phyloP scores from a whole-genome alignment of 441 rosid genomes.

The Erodium moschatum region DNA sequence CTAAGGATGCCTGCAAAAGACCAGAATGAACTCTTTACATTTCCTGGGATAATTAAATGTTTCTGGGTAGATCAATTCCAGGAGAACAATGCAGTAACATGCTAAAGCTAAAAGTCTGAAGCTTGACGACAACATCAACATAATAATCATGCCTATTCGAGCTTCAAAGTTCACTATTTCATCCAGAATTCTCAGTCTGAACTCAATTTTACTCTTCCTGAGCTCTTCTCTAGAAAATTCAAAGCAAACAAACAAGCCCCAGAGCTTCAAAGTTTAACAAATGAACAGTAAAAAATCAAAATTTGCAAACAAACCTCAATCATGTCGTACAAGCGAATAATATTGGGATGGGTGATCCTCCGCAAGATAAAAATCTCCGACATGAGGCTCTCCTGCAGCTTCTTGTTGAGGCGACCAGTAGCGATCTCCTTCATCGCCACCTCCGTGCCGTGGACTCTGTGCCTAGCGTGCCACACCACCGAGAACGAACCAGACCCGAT shows the following conservation, averaged over 20 bases:
- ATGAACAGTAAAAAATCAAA: background rate
- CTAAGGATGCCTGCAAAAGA: background rate
- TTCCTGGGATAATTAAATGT: background rate
- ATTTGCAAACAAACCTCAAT: conserved; percentile 53
- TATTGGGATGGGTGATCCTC: conserved; percentile 79
- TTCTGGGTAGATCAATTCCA: background rate
- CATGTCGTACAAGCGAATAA: conserved; percentile 76
- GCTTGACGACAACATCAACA: background rate
- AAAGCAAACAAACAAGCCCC: background rate
- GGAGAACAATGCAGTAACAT: conserved; percentile 1
- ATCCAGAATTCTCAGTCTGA: background rate
- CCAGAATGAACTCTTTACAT: background rate
- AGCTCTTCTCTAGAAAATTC: background rate
- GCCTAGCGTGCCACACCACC: conserved; percentile 90
- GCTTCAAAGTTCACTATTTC: background rate
- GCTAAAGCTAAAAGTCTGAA: conserved; percentile 1
- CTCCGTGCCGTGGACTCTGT: conserved; percentile 74
- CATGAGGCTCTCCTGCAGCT: conserved; percentile 85
- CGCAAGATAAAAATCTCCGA: conserved; percentile 75
- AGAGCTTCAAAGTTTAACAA: background rate
- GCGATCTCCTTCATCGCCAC: conserved; percentile 96
- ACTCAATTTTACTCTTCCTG: background rate
- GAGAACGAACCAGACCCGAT: conserved; percentile 99
- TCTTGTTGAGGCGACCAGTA: conserved; percentile 53
- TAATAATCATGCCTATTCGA: background rate